Evolutionary conservation across 768 basidiomycete genomes (phyloP).

Genomic region (Lentinus tigrinus): DNA sequence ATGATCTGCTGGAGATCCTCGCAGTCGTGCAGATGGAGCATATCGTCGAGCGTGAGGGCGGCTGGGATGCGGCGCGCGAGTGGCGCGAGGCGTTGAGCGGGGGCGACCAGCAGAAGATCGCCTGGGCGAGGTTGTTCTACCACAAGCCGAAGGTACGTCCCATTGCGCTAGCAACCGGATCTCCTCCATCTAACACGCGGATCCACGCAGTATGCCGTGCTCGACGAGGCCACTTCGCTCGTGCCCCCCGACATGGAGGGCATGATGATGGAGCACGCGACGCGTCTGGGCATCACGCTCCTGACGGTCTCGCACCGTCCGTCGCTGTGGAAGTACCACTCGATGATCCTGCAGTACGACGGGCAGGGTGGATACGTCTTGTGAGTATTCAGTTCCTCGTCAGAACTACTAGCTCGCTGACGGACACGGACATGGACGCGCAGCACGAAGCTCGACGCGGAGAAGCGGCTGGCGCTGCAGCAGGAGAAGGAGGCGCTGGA

Average conservation of each 20-base stretch:
- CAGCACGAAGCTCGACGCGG: constrained; percentile 87
- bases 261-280: constrained; percentile 92
- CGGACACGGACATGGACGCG: background rate
- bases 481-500: constrained; percentile 93
- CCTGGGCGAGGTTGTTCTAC: constrained; percentile 96
- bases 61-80: constrained; percentile 86
- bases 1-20: constrained; percentile 69
- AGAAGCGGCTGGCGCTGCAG: constrained; percentile 85
- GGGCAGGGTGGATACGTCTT: constrained; percentile 96
- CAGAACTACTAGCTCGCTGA: background rate
- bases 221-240: constrained; percentile 95
- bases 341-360: constrained; percentile 86
- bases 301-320: constrained; percentile 95
- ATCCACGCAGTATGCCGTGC: constrained; percentile 76
- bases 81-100: constrained; percentile 94
- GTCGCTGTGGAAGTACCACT: constrained; percentile 90
- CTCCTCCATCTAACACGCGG: background rate
- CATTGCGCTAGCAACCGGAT: too few relatives aligned
- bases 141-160: constrained; percentile 79
- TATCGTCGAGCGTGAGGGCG: constrained; percentile 93
- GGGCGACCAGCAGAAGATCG: constrained; percentile 95
- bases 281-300: constrained; percentile 83
- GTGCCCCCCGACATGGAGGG: constrained; percentile 93
- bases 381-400: constrained; percentile 44
- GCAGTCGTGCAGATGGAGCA: constrained; percentile 78